Base-by-base conservation (phyloP, 805 yeast species). In the Scheffersomyces spartinae region DNA sequence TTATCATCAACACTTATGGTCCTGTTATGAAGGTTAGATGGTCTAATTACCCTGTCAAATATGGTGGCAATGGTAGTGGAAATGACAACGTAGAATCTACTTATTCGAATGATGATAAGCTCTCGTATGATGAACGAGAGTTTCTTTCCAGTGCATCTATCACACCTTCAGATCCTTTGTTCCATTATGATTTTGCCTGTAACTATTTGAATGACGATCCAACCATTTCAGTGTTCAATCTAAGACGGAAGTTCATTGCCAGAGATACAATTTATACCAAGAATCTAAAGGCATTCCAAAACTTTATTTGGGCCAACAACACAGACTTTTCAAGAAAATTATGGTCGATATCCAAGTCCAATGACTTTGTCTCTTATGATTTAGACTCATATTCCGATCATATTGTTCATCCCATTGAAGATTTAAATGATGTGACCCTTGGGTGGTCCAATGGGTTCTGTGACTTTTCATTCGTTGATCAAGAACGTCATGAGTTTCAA, bases 11-110 rank as follows among this genome's bases (percentile, higher is more conserved):
- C 35, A 72, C 93, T 1, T 74, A 91, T 6, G 78, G 78, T 9
- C 81, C 95, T 0, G 78, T 88, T 2, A 71, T 78, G 38, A 79
- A 74, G 37, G 85, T 77, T 1, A 49, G 75, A 15, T 84, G 94
- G 86, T 42, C 51, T 28, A 42, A 43, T 3, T 43, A 48, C 18
- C 39, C 52, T n/a, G 30, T 26, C 20, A 33, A 22, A 6, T 26
- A 25, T 7, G 19, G 9, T 6, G 7, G 17, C 11, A 19, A 10
- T 7, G 11, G 5, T 10, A 18, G 15, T 12, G 7, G 10, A 15
- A 6, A 14, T 10, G 19, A 12, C 17, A 7, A n/a, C 20, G 6
- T 17, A 9, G 10, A 9, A 19, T 28, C 27, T 9, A 21, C 18
- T 13, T 53, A 66, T 32, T 61, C 66, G 8, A 55, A 52, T n/a